Conservation (phyloP, 2,329 filamentous ascomycete species). For the Diaporthe citrichinensis region DNA sequence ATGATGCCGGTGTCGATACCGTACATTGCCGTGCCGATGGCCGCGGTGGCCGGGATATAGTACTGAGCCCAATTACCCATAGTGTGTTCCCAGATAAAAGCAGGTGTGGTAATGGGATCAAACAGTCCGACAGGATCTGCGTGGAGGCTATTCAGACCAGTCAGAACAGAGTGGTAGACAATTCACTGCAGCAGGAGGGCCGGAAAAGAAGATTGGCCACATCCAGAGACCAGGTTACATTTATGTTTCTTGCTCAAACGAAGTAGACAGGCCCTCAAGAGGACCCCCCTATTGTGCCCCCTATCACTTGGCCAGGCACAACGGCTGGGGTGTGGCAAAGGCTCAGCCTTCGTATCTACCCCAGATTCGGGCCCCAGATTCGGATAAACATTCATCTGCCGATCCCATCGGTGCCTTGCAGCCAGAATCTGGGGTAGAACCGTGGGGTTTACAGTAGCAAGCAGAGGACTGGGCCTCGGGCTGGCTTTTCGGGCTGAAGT, state of each 20-base stretch:
- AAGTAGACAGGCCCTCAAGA: background rate
- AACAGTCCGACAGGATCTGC: background rate
- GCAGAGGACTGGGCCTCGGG: background rate
- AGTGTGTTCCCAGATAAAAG: background rate
- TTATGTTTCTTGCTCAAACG: background rate
- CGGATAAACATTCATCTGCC: background rate
- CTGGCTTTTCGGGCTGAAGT: conserved; percentile 12
- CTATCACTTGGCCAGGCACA: background rate
- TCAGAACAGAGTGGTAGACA: background rate
- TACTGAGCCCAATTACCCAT: conserved; percentile 33
- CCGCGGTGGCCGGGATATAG: conserved; percentile 16
- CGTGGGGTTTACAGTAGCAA: background rate
- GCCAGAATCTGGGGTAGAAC: conserved; percentile 3
- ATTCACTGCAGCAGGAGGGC: background rate
- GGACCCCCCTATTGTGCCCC: background rate
- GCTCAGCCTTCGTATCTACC: background rate
- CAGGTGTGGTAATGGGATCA: background rate
- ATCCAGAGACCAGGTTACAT: background rate
- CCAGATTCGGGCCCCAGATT: conserved; percentile 11
- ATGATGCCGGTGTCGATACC: conserved; percentile 49
- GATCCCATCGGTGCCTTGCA: conserved; percentile 17
- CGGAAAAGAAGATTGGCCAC: too few species aligned
- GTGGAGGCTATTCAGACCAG: background rate
- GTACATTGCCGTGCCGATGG: conserved; percentile 34
- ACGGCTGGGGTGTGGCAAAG: background rate